Conservation (phyloP, 495 filamentous ascomycete genomes). For the Usnea hakonensis region DNA sequence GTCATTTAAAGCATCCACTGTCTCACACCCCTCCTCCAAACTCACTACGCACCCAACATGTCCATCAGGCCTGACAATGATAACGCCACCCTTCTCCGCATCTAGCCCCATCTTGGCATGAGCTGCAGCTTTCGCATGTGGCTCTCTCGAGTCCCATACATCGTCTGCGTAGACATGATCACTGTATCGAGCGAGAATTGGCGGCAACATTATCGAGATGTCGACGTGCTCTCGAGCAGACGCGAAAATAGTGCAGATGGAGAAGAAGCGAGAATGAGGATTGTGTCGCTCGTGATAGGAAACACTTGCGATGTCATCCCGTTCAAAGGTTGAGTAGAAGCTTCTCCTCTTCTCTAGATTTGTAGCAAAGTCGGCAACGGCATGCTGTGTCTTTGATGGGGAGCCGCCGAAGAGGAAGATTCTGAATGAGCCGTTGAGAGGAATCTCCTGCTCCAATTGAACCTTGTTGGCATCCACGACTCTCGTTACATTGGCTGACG, state of each 20-base stretch:
- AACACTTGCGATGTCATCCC: constrained; percentile 53
- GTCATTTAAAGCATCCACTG: constrained; percentile 71
- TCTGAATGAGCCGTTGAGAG: constrained; percentile 78
- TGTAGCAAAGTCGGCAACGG: constrained; percentile 59
- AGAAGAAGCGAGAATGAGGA: constrained; percentile 76
- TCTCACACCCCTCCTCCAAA: constrained; percentile 66
- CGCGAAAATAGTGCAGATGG: constrained; percentile 65
- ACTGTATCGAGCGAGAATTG: constrained; percentile 61
- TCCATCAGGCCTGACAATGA: constrained; percentile 78
- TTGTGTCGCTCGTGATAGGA: constrained; percentile 74
- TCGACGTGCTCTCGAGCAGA: constrained; percentile 55
- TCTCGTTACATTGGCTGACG: constrained; percentile 68
- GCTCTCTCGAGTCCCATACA: constrained; percentile 62
- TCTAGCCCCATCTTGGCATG: constrained; percentile 83
- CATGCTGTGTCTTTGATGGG: constrained; percentile 48
- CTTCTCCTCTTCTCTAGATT: constrained; percentile 56
- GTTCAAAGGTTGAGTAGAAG: constrained; percentile 58
- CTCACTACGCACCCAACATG: constrained; percentile 71
- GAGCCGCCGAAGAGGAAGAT: constrained; percentile 77
- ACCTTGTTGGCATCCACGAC: constrained; percentile 80
- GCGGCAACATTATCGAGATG: constrained; percentile 56
- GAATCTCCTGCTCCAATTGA: constrained; percentile 80
- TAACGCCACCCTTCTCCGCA: constrained; percentile 62
- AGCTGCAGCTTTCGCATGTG: constrained; percentile 60
- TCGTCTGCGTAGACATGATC: constrained; percentile 85